These are phyloP conservation scores for Mucor lusitanicus DNA, from an alignment of 371 early-diverging fungal species.

Conservation along the genomic window DNA sequence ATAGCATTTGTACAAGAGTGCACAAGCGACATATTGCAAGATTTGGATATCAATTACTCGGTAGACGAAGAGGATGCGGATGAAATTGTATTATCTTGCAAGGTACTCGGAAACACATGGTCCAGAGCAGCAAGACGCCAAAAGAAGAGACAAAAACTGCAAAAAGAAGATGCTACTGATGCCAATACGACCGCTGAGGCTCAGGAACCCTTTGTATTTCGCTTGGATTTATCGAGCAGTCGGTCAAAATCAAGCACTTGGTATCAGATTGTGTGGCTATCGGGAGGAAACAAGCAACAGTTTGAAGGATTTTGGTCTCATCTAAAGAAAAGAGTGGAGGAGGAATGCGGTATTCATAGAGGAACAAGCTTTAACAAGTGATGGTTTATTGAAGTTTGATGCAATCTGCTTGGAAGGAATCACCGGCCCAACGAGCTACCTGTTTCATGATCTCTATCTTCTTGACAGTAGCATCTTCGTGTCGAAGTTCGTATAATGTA, in stretches of 20 bases:
- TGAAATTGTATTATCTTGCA: constrained; percentile 15
- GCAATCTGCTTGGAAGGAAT: constrained; percentile 57
- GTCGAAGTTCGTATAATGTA: constrained; percentile 60
- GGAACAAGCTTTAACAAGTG: constrained; percentile 24
- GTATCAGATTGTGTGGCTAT: constrained; percentile 34
- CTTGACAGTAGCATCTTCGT: constrained; percentile 49
- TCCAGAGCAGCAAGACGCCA: constrained; percentile 50
- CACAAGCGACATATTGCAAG: constrained; percentile 25
- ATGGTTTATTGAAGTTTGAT: constrained; percentile 37
- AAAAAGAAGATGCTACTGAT: background rate
- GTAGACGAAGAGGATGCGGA: background rate
- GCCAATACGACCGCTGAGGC: no score
- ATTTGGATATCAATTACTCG: constrained; percentile 30
- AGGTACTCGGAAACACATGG: constrained; percentile 46
- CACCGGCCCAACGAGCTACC: constrained; percentile 63
- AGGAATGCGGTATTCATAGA: constrained; percentile 49
- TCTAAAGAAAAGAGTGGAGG: constrained; percentile 54
- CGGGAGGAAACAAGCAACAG: constrained; percentile 36
- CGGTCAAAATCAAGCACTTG: background rate
- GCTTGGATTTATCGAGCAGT: constrained; percentile 17
- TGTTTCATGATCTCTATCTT: constrained; percentile 56
- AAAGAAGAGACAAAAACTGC: constrained; percentile 25
- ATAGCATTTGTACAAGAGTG: constrained; percentile 6
- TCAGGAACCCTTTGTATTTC: constrained; percentile 21
- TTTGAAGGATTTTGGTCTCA: constrained; percentile 58